Base-by-base conservation (phyloP, 805 yeast genomes). In the Yamadazyma laniorum region DNA sequence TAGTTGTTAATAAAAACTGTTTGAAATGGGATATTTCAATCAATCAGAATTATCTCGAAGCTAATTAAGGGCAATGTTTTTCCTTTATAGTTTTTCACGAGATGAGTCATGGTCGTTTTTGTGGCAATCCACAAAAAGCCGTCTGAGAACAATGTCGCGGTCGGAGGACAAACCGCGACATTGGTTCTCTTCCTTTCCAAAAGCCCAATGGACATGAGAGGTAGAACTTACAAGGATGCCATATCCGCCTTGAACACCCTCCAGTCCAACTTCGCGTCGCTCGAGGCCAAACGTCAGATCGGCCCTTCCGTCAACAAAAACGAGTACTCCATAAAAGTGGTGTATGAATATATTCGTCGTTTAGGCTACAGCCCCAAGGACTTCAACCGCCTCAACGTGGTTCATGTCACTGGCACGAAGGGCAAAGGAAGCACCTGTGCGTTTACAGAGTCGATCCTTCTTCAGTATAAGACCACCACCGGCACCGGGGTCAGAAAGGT, bases 381-480 rank as follows among this genome's bases (percentile, higher is more conserved):
- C 45, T 79, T 87, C 55, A 78, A 90, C 62, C 72, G 62, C 43
- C 59, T 93, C 50, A 90, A 90, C 50, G 73, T 89, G 2, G 74
- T 93, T 29, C 99, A 93, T 55, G 83, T 95, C 25, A 90, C 99
- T 0, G 99, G 99, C 15, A 93, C 99, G 1, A 93, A 93, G 59
- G 99, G 99, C 11, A 93, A 93, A 64, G 99, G 99, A 1, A 89
- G 97, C 0, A 91, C 98, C 0, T 91, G 97, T 61, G 96, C 99
- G 0, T 93, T 93, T 56, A 78, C 89, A 2, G 85, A 86, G 52
- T 79, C 93, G 2, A 87, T 95, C 27, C 61, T 95, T 44, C 54
- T 62, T 6, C 87, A 87, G 55, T 87, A 87, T 52, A 34, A 40
- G n/a, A 23, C 23, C 17, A 19, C 25, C 3, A 21, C 25, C 27